Conservation (phyloP, 371 early-diverging fungal species). For the Catenaria anguillulae region DNA sequence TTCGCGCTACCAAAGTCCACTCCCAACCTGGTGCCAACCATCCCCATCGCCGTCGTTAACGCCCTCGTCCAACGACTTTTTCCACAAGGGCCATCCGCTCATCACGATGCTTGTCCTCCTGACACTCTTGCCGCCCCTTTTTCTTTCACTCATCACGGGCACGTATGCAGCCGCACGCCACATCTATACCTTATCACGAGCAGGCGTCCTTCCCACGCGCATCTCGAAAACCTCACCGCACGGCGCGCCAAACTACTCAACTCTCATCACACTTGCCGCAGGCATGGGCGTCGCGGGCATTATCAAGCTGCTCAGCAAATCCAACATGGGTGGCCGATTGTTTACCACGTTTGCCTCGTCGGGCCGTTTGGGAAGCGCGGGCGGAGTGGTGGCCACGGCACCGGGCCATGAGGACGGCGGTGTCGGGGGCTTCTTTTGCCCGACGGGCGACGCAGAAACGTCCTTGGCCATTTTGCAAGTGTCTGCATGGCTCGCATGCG, state of each 20-base stretch:
- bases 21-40: no score
- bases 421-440: no score
- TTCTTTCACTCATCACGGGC: not conserved
- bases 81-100: no score
- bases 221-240: not conserved
- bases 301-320: no score
- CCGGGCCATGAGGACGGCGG: no score
- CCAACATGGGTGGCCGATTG: no score
- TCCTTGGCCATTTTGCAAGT: not conserved
- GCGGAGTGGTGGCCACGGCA: no score
- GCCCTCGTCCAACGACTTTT: no score
- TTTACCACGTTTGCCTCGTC: no score
- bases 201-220: not conserved
- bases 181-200: not conserved
- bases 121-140: not conserved
- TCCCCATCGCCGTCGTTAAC: no score
- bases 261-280: not conserved
- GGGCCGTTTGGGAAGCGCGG: no score
- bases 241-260: not conserved
- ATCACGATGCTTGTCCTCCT: not conserved
- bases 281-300: not conserved
- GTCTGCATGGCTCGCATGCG: not conserved
- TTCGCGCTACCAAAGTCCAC: not conserved
- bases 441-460: not conserved
- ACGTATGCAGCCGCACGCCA: not conserved